Percentiles rank a stretch among this genome's conserved stretches.
phyloP scores from a whole-genome alignment of 2,329 filamentous ascomycete genomes.

The Colletotrichum orchidophilum region DNA sequence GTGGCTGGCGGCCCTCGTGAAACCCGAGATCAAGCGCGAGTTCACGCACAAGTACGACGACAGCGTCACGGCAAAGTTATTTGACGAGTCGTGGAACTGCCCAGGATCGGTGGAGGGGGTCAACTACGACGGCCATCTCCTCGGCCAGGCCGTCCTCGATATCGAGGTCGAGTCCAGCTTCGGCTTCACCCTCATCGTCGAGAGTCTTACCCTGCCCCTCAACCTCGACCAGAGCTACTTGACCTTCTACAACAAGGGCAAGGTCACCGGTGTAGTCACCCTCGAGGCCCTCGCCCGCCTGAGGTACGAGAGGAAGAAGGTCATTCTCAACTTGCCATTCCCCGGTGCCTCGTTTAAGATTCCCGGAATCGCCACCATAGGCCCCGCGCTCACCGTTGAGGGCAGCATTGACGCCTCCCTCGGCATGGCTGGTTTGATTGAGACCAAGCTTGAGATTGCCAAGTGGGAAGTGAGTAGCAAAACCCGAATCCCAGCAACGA shows the following conservation, averaged over 20 bases:
- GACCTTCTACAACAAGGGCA: slow-evolving; percentile 39
- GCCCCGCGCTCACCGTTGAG: slow-evolving; percentile 41
- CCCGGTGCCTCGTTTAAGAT: slow-evolving; percentile 41
- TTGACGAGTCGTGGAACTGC: slow-evolving; percentile 38
- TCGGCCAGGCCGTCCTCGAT: slow-evolving; percentile 36
- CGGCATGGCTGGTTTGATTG: slow-evolving; percentile 37
- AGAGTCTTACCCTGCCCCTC: slow-evolving; percentile 33
- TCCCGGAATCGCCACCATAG: slow-evolving; percentile 43
- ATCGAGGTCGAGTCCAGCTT: slow-evolving; percentile 39
- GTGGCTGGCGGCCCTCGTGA: slow-evolving; percentile 41
- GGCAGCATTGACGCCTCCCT: slow-evolving; percentile 36
- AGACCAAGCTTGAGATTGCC: slow-evolving; percentile 40
- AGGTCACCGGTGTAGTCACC: slow-evolving; percentile 38
- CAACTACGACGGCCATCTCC: slow-evolving; percentile 33
- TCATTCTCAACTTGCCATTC: slow-evolving; percentile 38
- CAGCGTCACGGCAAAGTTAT: slow-evolving; percentile 37
- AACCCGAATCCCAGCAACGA: background rate
- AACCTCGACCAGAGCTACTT: slow-evolving; percentile 40
- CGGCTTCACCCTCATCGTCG: slow-evolving; percentile 41
- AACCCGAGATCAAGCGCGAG: slow-evolving; percentile 38
- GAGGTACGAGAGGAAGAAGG: slow-evolving; percentile 35
- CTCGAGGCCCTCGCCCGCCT: slow-evolving; percentile 39
- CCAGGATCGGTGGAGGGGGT: background rate
- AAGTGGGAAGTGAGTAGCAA: slow-evolving; percentile 37
- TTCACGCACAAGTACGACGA: slow-evolving; percentile 39